Conservation (phyloP, 345 rosid species). For the Litchi chinensis region DNA sequence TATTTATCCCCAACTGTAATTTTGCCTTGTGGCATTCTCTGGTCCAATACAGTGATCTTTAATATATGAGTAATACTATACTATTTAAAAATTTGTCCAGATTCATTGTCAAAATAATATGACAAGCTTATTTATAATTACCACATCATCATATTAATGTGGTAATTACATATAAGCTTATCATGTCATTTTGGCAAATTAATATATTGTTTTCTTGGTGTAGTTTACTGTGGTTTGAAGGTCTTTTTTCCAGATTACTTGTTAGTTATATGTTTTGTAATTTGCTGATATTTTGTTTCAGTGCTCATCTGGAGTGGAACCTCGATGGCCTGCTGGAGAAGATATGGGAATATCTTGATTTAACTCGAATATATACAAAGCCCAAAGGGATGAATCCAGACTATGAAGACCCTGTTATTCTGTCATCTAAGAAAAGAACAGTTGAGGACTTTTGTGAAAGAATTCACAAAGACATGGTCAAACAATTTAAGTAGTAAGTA, state of each 20-base stretch:
- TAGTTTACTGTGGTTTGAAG: neutral
- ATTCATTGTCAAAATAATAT: no score
- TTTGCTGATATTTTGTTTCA: conserved; percentile 29
- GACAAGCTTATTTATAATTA: no score
- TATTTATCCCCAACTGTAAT: neutral
- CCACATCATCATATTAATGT: no score
- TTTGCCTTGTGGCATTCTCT: neutral
- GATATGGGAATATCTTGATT: conserved; percentile 90
- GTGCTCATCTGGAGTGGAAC: conserved; percentile 99
- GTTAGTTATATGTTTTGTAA: conserved; percentile 1
- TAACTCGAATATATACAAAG: conserved; percentile 93
- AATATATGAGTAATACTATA: no score
- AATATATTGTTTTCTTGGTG: neutral
- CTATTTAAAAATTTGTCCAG: no score
- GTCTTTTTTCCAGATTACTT: neutral
- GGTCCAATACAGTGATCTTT: neutral
- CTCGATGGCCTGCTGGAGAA: conserved; percentile 89
- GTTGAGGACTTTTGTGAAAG: conserved; percentile 87
- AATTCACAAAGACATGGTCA: conserved; percentile 93
- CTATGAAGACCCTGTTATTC: conserved; percentile 92
- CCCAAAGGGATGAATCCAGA: conserved; percentile 98
- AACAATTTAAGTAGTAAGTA: conserved; percentile 95
- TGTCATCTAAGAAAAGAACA: conserved; percentile 84
- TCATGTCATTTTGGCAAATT: no score
- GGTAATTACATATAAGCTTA: no score